Conservation (phyloP, 2,329 filamentous ascomycete species). For the Aspergillus transmontanensis region DNA sequence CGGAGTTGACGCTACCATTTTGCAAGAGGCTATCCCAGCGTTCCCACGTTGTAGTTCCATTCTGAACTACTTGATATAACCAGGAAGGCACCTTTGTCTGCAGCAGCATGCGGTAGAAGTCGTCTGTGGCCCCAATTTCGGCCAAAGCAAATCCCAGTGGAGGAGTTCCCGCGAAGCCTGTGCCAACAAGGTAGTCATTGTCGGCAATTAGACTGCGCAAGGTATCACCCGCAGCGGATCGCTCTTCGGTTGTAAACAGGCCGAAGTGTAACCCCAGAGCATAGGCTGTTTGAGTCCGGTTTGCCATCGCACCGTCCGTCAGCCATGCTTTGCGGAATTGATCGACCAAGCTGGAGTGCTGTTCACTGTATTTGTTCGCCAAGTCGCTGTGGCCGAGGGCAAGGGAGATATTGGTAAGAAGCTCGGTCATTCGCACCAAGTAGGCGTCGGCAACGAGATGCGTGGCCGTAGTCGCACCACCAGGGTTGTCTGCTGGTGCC, state of each 20-base stretch:
- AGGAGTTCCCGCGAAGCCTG: constrained; percentile 34
- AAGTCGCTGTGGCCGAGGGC: constrained; percentile 16
- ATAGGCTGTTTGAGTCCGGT: constrained; percentile 34
- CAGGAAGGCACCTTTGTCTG: constrained; percentile 24
- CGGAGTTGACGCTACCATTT: constrained; percentile 39
- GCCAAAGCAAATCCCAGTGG: constrained; percentile 25
- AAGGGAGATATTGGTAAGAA: constrained; percentile 30
- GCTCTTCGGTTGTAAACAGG: constrained; percentile 17
- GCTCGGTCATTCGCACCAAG: constrained; percentile 34
- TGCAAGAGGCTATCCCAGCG: constrained; percentile 44
- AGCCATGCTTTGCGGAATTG: constrained; percentile 33
- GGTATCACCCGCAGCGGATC: neutral
- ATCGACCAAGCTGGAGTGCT: constrained; percentile 14
- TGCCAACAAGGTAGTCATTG: constrained; percentile 31
- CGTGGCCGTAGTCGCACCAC: constrained; percentile 30
- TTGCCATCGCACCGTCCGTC: constrained; percentile 24
- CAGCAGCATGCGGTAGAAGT: constrained; percentile 16
- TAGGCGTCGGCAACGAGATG: constrained; percentile 38
- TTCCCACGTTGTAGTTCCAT: constrained; percentile 46
- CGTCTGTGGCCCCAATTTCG: constrained; percentile 14
- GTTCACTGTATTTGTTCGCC: constrained; percentile 16
- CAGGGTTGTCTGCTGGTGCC: constrained; percentile 34
- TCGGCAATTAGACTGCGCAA: constrained; percentile 6
- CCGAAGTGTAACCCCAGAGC: constrained; percentile 32
- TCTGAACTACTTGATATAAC: constrained; percentile 44